Evolutionary conservation across 306 rosid genomes (phyloP), one percentile per base, ranked within the genome.

Genomic region (Ormosia semicastrata): DNA sequence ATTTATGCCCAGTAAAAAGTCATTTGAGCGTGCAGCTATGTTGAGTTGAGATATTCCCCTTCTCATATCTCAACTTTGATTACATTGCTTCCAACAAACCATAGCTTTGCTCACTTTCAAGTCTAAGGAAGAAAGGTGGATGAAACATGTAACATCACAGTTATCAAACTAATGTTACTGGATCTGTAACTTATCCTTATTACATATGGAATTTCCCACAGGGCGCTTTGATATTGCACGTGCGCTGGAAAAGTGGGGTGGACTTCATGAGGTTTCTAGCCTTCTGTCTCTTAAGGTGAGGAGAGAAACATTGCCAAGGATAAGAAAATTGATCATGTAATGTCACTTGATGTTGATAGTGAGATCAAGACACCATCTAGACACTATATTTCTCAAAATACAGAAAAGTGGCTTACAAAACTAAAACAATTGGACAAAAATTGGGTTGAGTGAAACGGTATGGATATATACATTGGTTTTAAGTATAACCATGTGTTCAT

Each of bases 171-270:
- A 12, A 17, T 54, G 34, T 24, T 52, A 76, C 17, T 63, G 62
- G 63, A 12, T 34, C 32, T 73, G 44, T 30, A 12, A 7, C 49
- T 57, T 72, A 17, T 57, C 29, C 15, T n/a, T 63, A 47, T 30
- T 40, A 24, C 34, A 24, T 50, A 4, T 32, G 69, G 12, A 73
- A 81, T 60, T 86, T 86, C 52, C 59, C 54, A 14, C 84, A 93
- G 99, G 98, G 29, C 94, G 93, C 44, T 91, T 86, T 18, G 97
- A 95, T 81, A 95, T 95, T 41, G 98, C 99, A 0, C 99, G 92
- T 2, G 95, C 98, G 2, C 58, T 95, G 66, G 99, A 95, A 82
- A 95, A 91, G 72, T 93, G 98, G 99, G 99, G 99, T 0, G 99
- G 99, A 34, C 92, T 95, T 32, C 93, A 80, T 66, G 95, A 95